Evolutionary conservation across 768 basidiomycete species (phyloP).

Genomic region (Mycena haematopus): DNA sequence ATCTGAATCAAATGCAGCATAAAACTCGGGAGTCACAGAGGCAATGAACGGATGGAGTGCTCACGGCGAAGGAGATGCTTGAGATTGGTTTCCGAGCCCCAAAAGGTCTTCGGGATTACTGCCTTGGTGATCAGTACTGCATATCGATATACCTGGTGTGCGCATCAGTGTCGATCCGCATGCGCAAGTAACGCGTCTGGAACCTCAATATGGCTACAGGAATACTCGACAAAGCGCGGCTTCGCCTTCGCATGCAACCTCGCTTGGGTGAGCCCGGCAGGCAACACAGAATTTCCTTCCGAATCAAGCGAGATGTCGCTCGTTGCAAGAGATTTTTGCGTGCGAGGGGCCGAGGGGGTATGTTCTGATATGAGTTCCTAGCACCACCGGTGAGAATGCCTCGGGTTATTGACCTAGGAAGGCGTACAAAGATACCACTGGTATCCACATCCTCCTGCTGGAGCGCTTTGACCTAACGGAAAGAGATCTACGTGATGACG

Average conservation of each 20-base stretch:
- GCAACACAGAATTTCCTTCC: slow-evolving; percentile 50
- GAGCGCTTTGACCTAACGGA: slow-evolving; percentile 44
- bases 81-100: slow-evolving; percentile 78
- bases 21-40: slow-evolving; percentile 6
- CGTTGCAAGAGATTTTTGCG: slow-evolving; percentile 51
- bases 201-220: slow-evolving; percentile 72
- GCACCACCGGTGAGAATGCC: slow-evolving; percentile 19
- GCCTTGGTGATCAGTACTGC: slow-evolving; percentile 64
- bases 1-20: slow-evolving; percentile 49
- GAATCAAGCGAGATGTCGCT: slow-evolving; percentile 60
- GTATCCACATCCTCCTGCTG: slow-evolving; percentile 57
- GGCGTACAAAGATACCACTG: slow-evolving; percentile 65
- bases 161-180: slow-evolving; percentile 16
- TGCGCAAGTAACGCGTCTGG: neutral
- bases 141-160: slow-evolving; percentile 75
- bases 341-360: slow-evolving; percentile 53
- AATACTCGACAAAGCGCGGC: slow-evolving; percentile 82
- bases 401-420: neutral
- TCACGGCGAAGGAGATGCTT: slow-evolving; percentile 62
- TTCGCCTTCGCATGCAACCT: slow-evolving; percentile 55
- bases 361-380: slow-evolving; percentile 82
- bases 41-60: slow-evolving; percentile 28
- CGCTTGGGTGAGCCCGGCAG: slow-evolving; percentile 56
- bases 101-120: slow-evolving; percentile 77
- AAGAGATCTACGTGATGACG: slow-evolving; percentile 12